These are phyloP conservation scores for Penicillium hordei DNA, from an alignment of 2,329 filamentous ascomycete species.

Conservation along the genomic window DNA sequence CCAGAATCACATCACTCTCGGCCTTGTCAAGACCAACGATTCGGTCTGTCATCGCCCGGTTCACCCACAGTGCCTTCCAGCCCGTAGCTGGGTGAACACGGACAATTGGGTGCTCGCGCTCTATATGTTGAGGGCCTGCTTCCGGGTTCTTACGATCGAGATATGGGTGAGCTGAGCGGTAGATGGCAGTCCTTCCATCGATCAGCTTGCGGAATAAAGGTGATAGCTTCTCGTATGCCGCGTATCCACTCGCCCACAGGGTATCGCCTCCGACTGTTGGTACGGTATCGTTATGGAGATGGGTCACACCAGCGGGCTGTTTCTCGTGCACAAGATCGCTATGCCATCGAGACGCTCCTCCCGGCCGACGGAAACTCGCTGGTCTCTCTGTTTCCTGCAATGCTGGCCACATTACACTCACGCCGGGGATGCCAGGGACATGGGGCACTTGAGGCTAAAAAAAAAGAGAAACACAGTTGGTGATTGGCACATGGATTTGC, in stretches of 20 bases:
- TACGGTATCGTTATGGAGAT: constrained; percentile 68
- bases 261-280: constrained; percentile 68
- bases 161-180: constrained; percentile 65
- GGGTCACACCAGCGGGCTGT: constrained; percentile 69
- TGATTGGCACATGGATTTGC: neutral
- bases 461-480: neutral
- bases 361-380: constrained; percentile 65
- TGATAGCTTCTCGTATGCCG: constrained; percentile 71
- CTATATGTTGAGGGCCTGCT: constrained; percentile 64
- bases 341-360: constrained; percentile 69
- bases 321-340: constrained; percentile 69
- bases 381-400: constrained; percentile 61
- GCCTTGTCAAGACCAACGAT: constrained; percentile 69
- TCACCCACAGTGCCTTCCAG: constrained; percentile 73
- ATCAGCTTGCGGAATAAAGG: constrained; percentile 69
- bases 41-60: constrained; percentile 65
- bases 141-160: constrained; percentile 63
- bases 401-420: constrained; percentile 69
- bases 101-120: constrained; percentile 67
- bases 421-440: constrained; percentile 65
- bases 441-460: constrained; percentile 67
- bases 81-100: constrained; percentile 70
- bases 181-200: constrained; percentile 65
- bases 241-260: constrained; percentile 69
- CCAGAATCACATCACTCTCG: constrained; percentile 67